Conservation (phyloP, 2,329 filamentous ascomycete genomes). For the Xylaria hypoxylon region DNA sequence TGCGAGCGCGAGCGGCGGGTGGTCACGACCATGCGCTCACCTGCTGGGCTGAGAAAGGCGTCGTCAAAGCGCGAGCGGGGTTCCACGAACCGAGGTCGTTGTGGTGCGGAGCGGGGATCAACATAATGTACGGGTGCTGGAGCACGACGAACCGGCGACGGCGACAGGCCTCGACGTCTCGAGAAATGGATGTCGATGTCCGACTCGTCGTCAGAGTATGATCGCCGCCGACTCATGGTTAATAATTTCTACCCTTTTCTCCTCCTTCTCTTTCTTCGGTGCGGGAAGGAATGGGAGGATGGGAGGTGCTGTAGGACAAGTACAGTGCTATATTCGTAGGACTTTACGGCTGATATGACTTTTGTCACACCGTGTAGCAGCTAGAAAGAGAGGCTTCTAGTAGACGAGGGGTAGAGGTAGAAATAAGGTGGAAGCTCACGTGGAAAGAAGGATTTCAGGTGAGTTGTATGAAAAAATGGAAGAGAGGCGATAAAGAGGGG, state of each 20-base stretch:
- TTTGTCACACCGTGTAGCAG: not conserved
- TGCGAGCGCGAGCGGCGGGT: constrained; percentile 58
- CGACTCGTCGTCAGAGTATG: constrained; percentile 65
- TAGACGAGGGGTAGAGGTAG: not conserved
- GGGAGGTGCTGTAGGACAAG: not conserved
- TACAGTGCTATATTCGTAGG: constrained; percentile 7
- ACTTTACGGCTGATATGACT: constrained; percentile 3
- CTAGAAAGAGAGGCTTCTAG: constrained; percentile 9
- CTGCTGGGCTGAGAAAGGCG: constrained; percentile 57
- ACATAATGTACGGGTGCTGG: constrained; percentile 61
- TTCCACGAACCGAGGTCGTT: constrained; percentile 57
- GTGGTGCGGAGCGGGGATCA: constrained; percentile 52
- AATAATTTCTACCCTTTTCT: not conserved
- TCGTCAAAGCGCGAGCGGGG: constrained; percentile 47
- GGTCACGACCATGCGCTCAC: constrained; percentile 61
- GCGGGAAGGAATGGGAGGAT: not conserved
- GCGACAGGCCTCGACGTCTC: constrained; percentile 55
- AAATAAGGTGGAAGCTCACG: constrained; percentile 12
- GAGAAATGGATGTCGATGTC: constrained; percentile 64
- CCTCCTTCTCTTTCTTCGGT: not conserved
- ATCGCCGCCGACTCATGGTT: constrained; percentile 49
- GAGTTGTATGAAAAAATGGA: not conserved
- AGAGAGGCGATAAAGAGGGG: constrained; percentile 9
- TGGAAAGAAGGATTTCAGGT: constrained; percentile 1
- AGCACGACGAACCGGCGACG: constrained; percentile 49